phyloP scores from a whole-genome alignment of 1,284 basidiomycete genomes.

The Gastroboletus turbinatus region DNA sequence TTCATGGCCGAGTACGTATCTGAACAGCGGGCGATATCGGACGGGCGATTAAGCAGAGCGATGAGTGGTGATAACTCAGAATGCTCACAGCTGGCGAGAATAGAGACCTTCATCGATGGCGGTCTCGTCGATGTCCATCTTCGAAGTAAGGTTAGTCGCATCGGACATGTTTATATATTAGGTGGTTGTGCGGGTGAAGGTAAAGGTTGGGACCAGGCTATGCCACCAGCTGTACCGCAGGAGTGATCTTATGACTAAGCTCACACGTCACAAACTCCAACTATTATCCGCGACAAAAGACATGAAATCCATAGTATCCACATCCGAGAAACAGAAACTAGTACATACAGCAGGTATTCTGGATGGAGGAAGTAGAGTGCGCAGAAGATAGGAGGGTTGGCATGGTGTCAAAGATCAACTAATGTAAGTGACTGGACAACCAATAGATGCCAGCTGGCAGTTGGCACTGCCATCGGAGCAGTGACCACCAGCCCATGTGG shows the following conservation, averaged over 20 bases:
- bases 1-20: constrained; percentile 96
- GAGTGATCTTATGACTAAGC: constrained; percentile 31
- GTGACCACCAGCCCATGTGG: background rate
- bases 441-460: background rate
- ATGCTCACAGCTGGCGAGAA: constrained; percentile 89
- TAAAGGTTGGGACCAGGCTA: constrained; percentile 4
- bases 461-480: no score
- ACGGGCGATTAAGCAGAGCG: constrained; percentile 11
- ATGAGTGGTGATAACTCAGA: constrained; percentile 15
- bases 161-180: constrained; percentile 47
- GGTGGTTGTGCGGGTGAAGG: constrained; percentile 1
- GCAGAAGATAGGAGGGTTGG: background rate
- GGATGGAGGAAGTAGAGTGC: background rate
- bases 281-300: background rate
- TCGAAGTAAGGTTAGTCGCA: constrained; percentile 46
- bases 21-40: constrained; percentile 39
- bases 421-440: background rate
- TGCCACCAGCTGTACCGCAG: background rate
- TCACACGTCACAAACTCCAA: background rate
- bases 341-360: background rate
- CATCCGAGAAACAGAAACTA: background rate
- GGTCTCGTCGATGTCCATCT: constrained; percentile 83
- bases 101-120: constrained; percentile 91
- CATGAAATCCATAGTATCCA: background rate
- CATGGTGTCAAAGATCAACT: background rate